Conservation (phyloP, 73 alveolate species). For the Urostyla sp. region DNA sequence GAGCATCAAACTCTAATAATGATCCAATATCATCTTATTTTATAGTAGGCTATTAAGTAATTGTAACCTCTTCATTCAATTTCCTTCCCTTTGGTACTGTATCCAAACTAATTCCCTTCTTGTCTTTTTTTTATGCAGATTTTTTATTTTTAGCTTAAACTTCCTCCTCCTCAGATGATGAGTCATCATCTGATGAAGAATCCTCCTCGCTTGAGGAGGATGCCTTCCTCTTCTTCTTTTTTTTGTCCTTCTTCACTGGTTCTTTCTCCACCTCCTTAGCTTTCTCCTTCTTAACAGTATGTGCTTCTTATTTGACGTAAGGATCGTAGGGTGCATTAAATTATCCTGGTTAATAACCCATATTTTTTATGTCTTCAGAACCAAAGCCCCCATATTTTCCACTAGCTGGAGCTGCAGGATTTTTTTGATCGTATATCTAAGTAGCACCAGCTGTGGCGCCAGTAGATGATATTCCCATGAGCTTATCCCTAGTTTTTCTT, state of each 20-base stretch:
- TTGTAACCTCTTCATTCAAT: background rate
- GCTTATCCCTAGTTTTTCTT: slow-evolving; percentile 66
- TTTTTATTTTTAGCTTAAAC: background rate
- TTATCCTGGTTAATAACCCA: slow-evolving; percentile 51
- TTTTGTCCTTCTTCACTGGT: background rate
- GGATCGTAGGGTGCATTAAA: slow-evolving; percentile 17
- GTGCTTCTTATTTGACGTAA: background rate
- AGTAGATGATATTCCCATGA: slow-evolving; percentile 56
- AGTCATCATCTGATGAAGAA: slow-evolving; percentile 17
- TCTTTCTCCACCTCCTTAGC: background rate
- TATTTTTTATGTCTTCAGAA: slow-evolving; percentile 9
- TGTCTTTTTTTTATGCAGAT: slow-evolving; percentile 1
- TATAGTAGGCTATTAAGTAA: background rate
- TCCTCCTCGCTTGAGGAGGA: slow-evolving; percentile 40
- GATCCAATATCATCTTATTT: background rate
- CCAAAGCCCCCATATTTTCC: slow-evolving; percentile 44
- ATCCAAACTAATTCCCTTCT: background rate
- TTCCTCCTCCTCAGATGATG: background rate
- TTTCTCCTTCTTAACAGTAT: background rate
- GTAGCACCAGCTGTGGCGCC: slow-evolving; percentile 10
- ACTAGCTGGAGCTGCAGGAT: slow-evolving; percentile 48
- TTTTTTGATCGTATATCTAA: background rate
- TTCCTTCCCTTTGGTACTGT: background rate
- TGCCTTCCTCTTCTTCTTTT: slow-evolving; percentile 41
- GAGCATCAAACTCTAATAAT: background rate